phyloP scores from a whole-genome alignment of 371 early-diverging fungal species.

The Rhizopus arrhizus region DNA sequence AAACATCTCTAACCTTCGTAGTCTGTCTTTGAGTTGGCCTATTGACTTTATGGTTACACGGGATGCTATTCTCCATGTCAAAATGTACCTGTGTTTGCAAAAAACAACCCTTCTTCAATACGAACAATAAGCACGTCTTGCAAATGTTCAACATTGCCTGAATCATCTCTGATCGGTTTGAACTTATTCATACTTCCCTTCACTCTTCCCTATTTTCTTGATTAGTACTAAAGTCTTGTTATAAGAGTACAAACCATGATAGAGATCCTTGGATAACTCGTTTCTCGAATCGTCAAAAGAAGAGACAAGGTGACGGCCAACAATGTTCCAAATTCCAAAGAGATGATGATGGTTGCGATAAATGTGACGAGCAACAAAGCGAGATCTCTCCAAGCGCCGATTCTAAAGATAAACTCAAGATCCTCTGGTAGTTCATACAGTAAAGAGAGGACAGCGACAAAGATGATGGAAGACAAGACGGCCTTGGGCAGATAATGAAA shows the following conservation, averaged over 20 bases:
- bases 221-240: not conserved
- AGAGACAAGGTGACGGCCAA: slow-evolving; percentile 84
- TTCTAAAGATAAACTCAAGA: slow-evolving; percentile 75
- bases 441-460: slow-evolving; percentile 82
- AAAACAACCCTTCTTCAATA: slow-evolving; percentile 89
- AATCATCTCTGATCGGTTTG: slow-evolving; percentile 63
- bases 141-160: slow-evolving; percentile 68
- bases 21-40: slow-evolving; percentile 88
- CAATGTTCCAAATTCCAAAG: slow-evolving; percentile 90
- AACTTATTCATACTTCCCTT: slow-evolving; percentile 47
- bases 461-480: slow-evolving; percentile 83
- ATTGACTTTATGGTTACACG: not conserved
- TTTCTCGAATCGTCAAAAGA: slow-evolving; percentile 86
- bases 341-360: slow-evolving; percentile 78
- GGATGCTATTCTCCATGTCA: not conserved
- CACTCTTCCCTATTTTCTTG: slow-evolving; percentile 40
- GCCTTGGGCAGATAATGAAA: slow-evolving; percentile 88
- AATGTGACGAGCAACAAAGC: slow-evolving; percentile 80
- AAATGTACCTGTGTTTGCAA: slow-evolving; percentile 84
- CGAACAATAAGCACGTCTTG: slow-evolving; percentile 84
- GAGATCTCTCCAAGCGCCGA: slow-evolving; percentile 88
- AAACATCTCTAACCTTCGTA: slow-evolving; percentile 87
- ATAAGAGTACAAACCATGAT: slow-evolving; percentile 61
- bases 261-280: slow-evolving; percentile 81
- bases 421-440: slow-evolving; percentile 82